Conservation (phyloP, 2,329 filamentous ascomycete genomes). For the Alternaria panax region DNA sequence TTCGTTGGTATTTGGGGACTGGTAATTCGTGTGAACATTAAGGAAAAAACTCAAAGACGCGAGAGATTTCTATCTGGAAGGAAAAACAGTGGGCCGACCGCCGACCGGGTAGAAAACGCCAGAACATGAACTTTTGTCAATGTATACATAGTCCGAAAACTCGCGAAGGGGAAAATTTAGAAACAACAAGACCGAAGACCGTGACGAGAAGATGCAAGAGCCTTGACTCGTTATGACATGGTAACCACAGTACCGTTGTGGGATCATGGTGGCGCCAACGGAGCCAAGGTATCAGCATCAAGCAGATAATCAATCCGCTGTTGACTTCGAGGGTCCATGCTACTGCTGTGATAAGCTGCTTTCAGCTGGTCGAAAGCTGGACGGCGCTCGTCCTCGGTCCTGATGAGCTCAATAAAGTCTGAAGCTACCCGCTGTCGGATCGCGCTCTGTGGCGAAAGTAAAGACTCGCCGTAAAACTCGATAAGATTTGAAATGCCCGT, state of each 20-base stretch:
- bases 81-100: slow-evolving; percentile 28
- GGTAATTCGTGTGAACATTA: slow-evolving; percentile 36
- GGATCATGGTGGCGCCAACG: slow-evolving; percentile 55
- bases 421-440: slow-evolving; percentile 62
- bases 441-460: slow-evolving; percentile 57
- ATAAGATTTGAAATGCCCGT: slow-evolving; percentile 69
- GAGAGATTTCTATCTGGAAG: slow-evolving; percentile 28
- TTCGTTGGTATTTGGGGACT: slow-evolving; percentile 32
- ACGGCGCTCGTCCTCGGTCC: slow-evolving; percentile 53
- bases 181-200: slow-evolving; percentile 29
- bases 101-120: slow-evolving; percentile 42
- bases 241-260: neutral
- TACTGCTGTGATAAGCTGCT: slow-evolving; percentile 62
- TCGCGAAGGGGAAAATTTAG: slow-evolving; percentile 25
- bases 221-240: neutral
- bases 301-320: slow-evolving; percentile 63
- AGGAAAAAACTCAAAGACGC: slow-evolving; percentile 12
- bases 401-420: slow-evolving; percentile 64
- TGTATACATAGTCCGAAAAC: slow-evolving; percentile 30
- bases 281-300: slow-evolving; percentile 59
- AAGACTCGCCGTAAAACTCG: slow-evolving; percentile 68
- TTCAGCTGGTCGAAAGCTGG: slow-evolving; percentile 61
- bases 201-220: neutral
- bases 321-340: slow-evolving; percentile 63
- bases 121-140: slow-evolving; percentile 41